phyloP scores from a whole-genome alignment of 805 yeast species.

The Danielozyma ontarioensis region DNA sequence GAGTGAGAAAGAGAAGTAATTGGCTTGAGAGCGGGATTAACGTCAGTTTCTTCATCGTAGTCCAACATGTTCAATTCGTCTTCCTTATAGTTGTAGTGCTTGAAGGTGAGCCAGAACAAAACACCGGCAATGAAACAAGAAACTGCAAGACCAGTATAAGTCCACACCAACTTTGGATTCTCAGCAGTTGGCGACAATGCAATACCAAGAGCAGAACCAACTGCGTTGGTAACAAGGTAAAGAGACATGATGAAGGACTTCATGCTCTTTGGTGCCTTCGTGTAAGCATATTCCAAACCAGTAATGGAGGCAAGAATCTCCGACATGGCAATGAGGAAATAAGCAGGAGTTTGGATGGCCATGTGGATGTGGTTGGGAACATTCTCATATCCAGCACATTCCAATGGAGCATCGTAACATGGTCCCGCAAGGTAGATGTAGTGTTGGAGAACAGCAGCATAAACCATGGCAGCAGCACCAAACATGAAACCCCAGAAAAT shows the following conservation, averaged over 20 bases:
- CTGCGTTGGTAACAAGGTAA: slow-evolving; percentile 67
- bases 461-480: slow-evolving; percentile 62
- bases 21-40: slow-evolving; percentile 5
- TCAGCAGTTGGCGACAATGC: slow-evolving; percentile 62
- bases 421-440: slow-evolving; percentile 67
- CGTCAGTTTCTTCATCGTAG: slow-evolving; percentile 11
- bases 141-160: slow-evolving; percentile 57
- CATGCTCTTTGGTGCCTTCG: slow-evolving; percentile 72
- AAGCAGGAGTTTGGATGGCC: slow-evolving; percentile 69
- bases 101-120: slow-evolving; percentile 57
- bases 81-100: slow-evolving; percentile 49
- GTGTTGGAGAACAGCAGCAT: slow-evolving; percentile 72
- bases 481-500: slow-evolving; percentile 66
- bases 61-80: slow-evolving; percentile 55
- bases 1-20: slow-evolving; percentile 12
- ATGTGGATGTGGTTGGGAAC: slow-evolving; percentile 57
- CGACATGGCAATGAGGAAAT: slow-evolving; percentile 65
- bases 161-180: slow-evolving; percentile 69
- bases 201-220: slow-evolving; percentile 73
- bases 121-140: slow-evolving; percentile 57
- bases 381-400: slow-evolving; percentile 39
- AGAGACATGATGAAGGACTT: slow-evolving; percentile 60
- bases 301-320: slow-evolving; percentile 79
- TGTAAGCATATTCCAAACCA: slow-evolving; percentile 79
- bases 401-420: slow-evolving; percentile 59